Percentiles rank a stretch among this genome's conserved stretches.
Evolutionary conservation across 768 basidiomycete genomes (phyloP).

Genomic region (Lentinula sp.): DNA sequence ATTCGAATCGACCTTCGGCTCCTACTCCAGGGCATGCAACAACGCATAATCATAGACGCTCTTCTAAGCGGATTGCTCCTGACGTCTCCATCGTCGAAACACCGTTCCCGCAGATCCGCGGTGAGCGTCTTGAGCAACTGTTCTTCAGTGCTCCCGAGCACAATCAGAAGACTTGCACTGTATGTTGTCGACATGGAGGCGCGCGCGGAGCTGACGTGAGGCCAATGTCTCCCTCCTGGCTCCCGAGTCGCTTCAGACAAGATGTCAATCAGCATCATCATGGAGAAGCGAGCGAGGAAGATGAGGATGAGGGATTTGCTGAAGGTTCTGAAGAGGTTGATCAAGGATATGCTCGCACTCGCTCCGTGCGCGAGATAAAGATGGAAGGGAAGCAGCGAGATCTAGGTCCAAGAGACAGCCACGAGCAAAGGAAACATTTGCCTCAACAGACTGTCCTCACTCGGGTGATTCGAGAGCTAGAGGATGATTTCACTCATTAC

Average conservation of each 20-base stretch:
- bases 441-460: conserved; percentile 88
- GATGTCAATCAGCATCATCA: conserved; percentile 6
- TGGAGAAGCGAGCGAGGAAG: conserved; percentile 8
- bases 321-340: conserved; percentile 35
- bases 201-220: conserved; percentile 5
- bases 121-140: conserved; percentile 67
- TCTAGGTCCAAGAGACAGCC: conserved; percentile 23
- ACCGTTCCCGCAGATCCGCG: conserved; percentile 81
- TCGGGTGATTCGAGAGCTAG: conserved; percentile 79
- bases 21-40: conserved; percentile 29
- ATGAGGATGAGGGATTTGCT: conserved; percentile 44
- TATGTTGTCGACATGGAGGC: conserved; percentile 46
- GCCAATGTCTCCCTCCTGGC: conserved; percentile 16
- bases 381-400: conserved; percentile 27
- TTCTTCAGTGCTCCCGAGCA: conserved; percentile 82
- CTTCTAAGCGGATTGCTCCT: conserved; percentile 3
- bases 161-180: conserved; percentile 59
- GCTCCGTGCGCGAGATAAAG: conserved; percentile 2
- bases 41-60: conserved; percentile 8
- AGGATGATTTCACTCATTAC: conserved; percentile 93
- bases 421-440: conserved; percentile 32
- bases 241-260: conserved; percentile 15
- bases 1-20: conserved; percentile 23
- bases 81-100: conserved; percentile 23
- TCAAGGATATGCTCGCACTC: conserved; percentile 10